Conservation (phyloP, 2,329 filamentous ascomycete species). For the Xylariales sp. region DNA sequence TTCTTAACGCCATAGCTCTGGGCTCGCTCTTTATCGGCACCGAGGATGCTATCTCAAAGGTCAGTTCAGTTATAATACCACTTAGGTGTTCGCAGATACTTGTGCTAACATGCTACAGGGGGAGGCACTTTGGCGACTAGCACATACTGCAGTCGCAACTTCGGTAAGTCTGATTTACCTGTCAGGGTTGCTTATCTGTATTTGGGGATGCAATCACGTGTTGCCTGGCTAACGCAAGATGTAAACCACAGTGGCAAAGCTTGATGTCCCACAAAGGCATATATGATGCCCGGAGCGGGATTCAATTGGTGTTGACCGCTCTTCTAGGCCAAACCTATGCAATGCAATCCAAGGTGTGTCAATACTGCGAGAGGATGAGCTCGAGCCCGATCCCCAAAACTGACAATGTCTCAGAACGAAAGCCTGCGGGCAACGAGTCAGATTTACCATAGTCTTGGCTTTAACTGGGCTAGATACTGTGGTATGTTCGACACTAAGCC, state of each 20-base stretch:
- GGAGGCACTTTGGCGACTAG: constrained; percentile 6
- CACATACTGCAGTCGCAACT: constrained; percentile 5
- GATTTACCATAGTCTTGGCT: constrained; percentile 7
- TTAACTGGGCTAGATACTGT: constrained; percentile 8
- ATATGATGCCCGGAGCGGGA: not conserved
- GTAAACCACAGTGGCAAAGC: constrained; percentile 1
- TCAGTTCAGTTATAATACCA: not conserved
- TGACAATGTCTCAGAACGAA: constrained; percentile 5
- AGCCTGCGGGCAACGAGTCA: constrained; percentile 4
- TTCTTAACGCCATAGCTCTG: constrained; percentile 7
- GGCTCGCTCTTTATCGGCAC: constrained; percentile 8
- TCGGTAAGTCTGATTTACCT: constrained; percentile 1
- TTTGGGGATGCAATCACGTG: not conserved
- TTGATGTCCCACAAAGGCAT: constrained; percentile 1
- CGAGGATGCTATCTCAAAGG: constrained; percentile 6
- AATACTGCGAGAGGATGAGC: not conserved
- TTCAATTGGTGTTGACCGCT: constrained; percentile 5
- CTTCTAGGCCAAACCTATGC: constrained; percentile 7
- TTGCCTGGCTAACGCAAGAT: not conserved
- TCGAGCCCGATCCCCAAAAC: too few relatives aligned
- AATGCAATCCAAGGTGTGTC: constrained; percentile 5
- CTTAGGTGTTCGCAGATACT: not conserved
- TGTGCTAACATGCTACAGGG: not conserved
- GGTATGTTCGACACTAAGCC: not conserved
- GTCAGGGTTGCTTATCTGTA: too few relatives aligned